These are phyloP conservation scores for Stylonectria norvegica DNA, from an alignment of 2,329 filamentous ascomycete genomes.

Conservation along the genomic window DNA sequence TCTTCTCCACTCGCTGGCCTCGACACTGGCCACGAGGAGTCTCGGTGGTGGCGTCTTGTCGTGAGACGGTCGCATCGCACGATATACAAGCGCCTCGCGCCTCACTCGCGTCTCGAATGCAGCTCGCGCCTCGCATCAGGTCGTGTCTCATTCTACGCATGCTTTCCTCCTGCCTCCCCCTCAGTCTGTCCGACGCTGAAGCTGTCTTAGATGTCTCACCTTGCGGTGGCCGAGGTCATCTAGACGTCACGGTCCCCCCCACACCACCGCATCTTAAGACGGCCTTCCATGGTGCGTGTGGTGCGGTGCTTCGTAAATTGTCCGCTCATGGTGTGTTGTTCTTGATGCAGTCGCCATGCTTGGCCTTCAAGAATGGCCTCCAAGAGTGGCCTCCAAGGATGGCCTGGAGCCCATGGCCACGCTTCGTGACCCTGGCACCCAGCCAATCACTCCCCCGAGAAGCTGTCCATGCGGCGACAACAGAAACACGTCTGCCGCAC, in stretches of 20 bases:
- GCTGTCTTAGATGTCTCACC: background rate
- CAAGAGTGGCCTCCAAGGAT: constrained; percentile 17
- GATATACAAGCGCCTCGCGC: constrained; percentile 10
- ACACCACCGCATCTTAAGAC: constrained; percentile 3
- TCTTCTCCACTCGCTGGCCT: constrained; percentile 15
- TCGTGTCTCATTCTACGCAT: too few relatives aligned
- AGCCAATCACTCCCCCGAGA: constrained; percentile 20
- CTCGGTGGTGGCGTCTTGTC: constrained; percentile 11
- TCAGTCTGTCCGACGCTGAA: background rate
- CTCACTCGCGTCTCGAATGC: constrained; percentile 12
- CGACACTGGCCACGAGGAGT: constrained; percentile 5
- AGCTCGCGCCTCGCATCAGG: too few relatives aligned
- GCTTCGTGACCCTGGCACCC: constrained; percentile 12
- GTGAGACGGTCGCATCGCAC: constrained; percentile 15
- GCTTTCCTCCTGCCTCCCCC: background rate
- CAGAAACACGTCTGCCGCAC: constrained; percentile 27
- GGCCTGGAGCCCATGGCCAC: too few relatives aligned
- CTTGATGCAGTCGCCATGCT: background rate
- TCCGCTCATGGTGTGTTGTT: background rate
- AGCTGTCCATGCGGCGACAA: constrained; percentile 28
- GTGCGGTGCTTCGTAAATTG: background rate
- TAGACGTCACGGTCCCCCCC: constrained; percentile 12
- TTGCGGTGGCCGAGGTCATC: constrained; percentile 1
- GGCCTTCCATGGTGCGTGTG: background rate
- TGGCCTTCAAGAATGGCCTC: too few relatives aligned